Base-by-base conservation (phyloP, 495 filamentous ascomycete species). In the Penicillium verhagenii region DNA sequence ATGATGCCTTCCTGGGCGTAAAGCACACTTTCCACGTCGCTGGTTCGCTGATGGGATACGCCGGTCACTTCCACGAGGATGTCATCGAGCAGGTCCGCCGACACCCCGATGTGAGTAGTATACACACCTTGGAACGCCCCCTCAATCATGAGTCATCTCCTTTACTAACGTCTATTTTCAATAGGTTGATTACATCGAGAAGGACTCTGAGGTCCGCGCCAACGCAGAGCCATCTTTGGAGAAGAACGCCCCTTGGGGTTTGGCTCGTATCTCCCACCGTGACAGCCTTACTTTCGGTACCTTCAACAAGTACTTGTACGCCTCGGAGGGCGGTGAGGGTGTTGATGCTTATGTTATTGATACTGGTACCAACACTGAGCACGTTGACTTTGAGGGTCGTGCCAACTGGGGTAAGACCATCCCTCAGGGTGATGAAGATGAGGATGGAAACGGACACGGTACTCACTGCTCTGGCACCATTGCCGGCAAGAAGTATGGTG, bases 291-390 rank as follows among this genome's bases (percentile, higher is more conserved):
- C 80, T 66, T 97, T 97, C 71, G 87, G 88, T 57, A 91, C 84
- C 70, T 97, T 93, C 82, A 97, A 96, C 82, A 97, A 97, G 78
- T 99, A 97, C 76, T 81, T 97, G 13, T 97, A 93, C 68, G 83
- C 92, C 24, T 84, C 82, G 39, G 87, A 95, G 39, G 92, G 90
- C 67, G 95, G 95, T 68, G 92, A 97, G 77, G 95, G 95, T 73
- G 94, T 99, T 66, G 95, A 99, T 79, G 95, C 92, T 55, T 99
- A 99, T 70, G 89, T 97, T 52, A 96, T 99, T 70, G 95, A 99
- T 74, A 99, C 95, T 44, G 95, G 95, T 61, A 94, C 89, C 82
- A 95, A 96, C 80, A 64, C 82, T 56, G 82, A 92, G 8, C 95
- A 99, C 76, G 92, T 93, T 57, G 95, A 99, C 74, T 99, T 99